Evolutionary conservation across 192 early-diverging fungal species (phyloP), one percentile per base, ranked within the genome.

Genomic region (Podila epigama): DNA sequence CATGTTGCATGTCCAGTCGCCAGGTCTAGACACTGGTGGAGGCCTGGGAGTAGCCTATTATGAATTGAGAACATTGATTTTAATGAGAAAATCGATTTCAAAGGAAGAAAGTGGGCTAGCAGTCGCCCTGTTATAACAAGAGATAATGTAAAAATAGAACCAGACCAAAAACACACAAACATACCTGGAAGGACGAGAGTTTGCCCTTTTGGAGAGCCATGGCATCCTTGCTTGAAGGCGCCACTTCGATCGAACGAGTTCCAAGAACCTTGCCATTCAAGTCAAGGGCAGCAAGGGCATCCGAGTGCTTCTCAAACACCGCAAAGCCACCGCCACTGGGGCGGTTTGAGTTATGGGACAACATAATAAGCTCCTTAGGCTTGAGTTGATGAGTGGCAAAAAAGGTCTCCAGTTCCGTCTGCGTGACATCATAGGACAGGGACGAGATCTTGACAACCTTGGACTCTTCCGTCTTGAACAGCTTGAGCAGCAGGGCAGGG

Each of bases 1-100:
- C 31, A 84, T 80, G 51, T 86, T 65, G 69, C 91, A 93, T n/a
- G 87, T 79, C 92, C 92, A 93, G 69, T 93, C 92, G 11, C 90
- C 90, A 5, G 91, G 88, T 31, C 86, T 83, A 2, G 70, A 66
- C 6, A 52, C 35, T 29, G 32, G 16, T n/a, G 48, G 35, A 33
- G 59, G 68, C 68, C 86, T 84, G 42, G 79, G 48, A 50, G 75
- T 36, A 56, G 40, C 70, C 58, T 63, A 36, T 39, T 3, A 29
- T 28, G 8, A 16, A 60, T 18, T 39, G 33, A 44, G 22, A 34
- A 31, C 56, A 66, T n/a, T 11, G 37, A 41, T 33, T 33, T 18
- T 31, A 20, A 58, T 51, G 33, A 37, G 35, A 60, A 60, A 58
- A 32, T 34, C 4, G 4, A 58, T 10, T 34, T 7, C 35, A 60